Percentiles rank a stretch among this genome's conserved stretches.
Conservation (phyloP, 345 rosid species). For the Salix koriyanagi region DNA sequence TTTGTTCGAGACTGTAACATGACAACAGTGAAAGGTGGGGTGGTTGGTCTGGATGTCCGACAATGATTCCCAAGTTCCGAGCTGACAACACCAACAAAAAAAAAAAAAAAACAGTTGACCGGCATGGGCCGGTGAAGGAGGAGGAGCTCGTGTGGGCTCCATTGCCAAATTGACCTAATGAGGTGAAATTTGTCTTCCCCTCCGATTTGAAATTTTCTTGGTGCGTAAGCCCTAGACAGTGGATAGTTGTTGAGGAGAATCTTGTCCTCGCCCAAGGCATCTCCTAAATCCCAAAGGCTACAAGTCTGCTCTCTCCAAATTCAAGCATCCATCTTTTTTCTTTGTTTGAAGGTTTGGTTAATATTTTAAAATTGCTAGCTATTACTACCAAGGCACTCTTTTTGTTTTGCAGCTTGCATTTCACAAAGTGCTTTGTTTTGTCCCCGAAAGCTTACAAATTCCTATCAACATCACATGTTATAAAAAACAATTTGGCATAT, state of each 20-base stretch:
- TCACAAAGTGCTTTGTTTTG: too few species aligned
- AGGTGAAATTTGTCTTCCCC: not conserved
- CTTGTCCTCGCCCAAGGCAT: not conserved
- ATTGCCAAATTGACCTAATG: too few species aligned
- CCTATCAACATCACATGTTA: too few species aligned
- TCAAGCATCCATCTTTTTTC: not conserved
- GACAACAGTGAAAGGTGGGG: not conserved
- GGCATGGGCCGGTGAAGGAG: not conserved
- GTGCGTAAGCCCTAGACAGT: not conserved
- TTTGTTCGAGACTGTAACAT: not conserved
- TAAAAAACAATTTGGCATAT: too few species aligned
- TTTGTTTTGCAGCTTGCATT: too few species aligned
- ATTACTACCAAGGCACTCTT: too few species aligned
- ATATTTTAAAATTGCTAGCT: too few species aligned
- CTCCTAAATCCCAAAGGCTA: not conserved
- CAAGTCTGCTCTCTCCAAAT: not conserved
- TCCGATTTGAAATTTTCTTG: not conserved
- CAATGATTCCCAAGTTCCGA: not conserved
- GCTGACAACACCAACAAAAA: too few species aligned
- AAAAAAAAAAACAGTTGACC: too few species aligned
- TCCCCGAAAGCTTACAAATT: too few species aligned
- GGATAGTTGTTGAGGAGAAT: not conserved
- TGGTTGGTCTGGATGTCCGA: not conserved
- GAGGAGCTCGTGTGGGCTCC: not conserved
- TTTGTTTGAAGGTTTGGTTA: too few species aligned